Percentiles rank a stretch among this genome's conserved stretches.
These are phyloP conservation scores for Gryganskiella cystojenkinii DNA, from an alignment of 192 early-diverging fungal species.

Conservation along the genomic window DNA sequence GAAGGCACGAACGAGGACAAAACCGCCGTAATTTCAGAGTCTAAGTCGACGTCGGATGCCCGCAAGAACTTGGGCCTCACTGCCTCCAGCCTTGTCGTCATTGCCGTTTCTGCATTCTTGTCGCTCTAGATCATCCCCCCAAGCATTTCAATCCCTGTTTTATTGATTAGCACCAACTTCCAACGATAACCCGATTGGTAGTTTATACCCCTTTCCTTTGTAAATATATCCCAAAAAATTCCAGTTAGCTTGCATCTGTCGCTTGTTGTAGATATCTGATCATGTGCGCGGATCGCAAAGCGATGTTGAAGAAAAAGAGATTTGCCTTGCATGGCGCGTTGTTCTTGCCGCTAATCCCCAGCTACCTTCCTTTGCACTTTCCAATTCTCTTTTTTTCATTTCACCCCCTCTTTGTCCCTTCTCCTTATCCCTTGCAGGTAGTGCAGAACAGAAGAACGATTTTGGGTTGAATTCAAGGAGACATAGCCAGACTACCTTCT, in stretches of 20 bases:
- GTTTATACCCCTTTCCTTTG: no score
- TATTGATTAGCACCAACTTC: neutral
- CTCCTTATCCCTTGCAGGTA: neutral
- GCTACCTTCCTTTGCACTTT: neutral
- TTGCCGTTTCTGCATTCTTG: conserved; percentile 18
- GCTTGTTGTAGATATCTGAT: neutral
- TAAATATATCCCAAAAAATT: no score
- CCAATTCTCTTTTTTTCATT: neutral
- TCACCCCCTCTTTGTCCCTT: neutral
- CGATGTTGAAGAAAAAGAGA: no score
- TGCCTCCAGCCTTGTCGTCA: conserved; percentile 21
- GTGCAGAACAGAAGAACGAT: no score
- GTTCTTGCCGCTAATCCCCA: neutral
- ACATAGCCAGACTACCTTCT: no score
- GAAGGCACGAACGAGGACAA: neutral
- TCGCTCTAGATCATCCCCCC: conserved; percentile 7
- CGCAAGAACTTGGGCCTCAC: conserved; percentile 3
- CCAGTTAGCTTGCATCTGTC: neutral
- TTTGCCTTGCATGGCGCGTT: no score
- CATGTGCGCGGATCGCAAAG: no score
- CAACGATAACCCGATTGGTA: no score
- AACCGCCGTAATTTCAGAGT: neutral
- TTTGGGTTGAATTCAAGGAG: no score
- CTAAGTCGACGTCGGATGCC: conserved; percentile 1
- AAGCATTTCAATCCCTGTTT: neutral